A percentile compares a stretch with the other conserved stretches of the same genome.
phyloP scores from a whole-genome alignment of 129 eudicot genomes.

The Smallanthus sonchifolius region DNA sequence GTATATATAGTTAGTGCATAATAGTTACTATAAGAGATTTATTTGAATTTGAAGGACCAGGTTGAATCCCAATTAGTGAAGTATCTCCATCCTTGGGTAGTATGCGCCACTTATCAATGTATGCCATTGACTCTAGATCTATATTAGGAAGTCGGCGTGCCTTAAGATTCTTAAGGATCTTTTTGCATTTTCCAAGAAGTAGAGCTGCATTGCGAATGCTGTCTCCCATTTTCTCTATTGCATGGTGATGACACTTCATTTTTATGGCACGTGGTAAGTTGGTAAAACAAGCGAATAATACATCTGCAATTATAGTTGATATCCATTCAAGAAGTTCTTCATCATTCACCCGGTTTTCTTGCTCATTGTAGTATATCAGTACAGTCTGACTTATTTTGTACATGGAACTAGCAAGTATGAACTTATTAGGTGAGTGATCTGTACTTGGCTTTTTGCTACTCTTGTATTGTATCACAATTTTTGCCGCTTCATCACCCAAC shows the following conservation, averaged over 20 bases:
- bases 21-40: neutral
- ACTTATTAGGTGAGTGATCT: neutral
- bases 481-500: neutral
- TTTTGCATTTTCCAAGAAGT: conserved; percentile 4
- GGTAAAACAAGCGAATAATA: neutral
- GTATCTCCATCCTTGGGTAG: neutral
- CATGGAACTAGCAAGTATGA: conserved; percentile 3
- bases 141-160: neutral
- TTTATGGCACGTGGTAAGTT: conserved; percentile 5
- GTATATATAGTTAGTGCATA: neutral
- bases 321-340: neutral
- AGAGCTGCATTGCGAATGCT: neutral
- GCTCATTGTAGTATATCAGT: neutral
- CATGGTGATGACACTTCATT: neutral
- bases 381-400: neutral
- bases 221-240: conserved; percentile 3
- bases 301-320: neutral
- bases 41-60: neutral
- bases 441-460: no score
- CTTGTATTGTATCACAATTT: neutral
- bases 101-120: conserved; percentile 1
- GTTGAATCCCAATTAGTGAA: neutral
- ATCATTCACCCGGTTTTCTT: neutral
- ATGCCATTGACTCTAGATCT: neutral
- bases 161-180: neutral